Evolutionary conservation across 164 flowering plant genomes (phyloP).

Genomic region (Houttuynia cordata): DNA sequence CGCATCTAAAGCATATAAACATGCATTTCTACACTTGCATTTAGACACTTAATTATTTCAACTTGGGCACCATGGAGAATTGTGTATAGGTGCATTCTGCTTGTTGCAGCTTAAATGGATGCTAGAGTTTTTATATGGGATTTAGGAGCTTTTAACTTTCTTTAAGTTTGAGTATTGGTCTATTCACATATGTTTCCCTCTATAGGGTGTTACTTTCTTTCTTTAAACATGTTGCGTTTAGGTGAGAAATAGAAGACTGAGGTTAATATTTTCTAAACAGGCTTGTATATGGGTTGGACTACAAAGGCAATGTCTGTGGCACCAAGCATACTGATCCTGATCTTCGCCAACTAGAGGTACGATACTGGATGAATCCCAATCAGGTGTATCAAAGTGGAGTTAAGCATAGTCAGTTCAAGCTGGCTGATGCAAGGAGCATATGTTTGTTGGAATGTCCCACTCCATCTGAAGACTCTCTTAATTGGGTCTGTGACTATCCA

Average conservation of each 20-base stretch:
- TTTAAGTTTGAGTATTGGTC: background rate
- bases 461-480: slow-evolving; percentile 69
- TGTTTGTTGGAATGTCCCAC: slow-evolving; percentile 89
- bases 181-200: background rate
- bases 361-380: slow-evolving; percentile 83
- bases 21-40: no score
- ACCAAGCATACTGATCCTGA: slow-evolving; percentile 62
- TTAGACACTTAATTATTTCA: no score
- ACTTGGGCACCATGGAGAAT: background rate
- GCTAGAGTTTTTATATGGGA: no score
- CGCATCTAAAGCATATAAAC: no score
- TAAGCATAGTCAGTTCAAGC: slow-evolving; percentile 47
- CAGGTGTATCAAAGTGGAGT: slow-evolving; percentile 85
- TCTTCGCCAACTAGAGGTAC: slow-evolving; percentile 69
- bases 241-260: background rate
- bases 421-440: slow-evolving; percentile 67
- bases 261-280: slow-evolving; percentile 21
- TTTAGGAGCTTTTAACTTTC: no score
- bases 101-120: no score
- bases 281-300: slow-evolving; percentile 87
- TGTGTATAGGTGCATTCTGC: background rate
- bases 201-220: background rate
- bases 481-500: slow-evolving; percentile 98
- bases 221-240: background rate
- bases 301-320: slow-evolving; percentile 92